Evolutionary conservation across 208 protist genomes (phyloP).

Genomic region (Acanthamoeba culbertsoni): DNA sequence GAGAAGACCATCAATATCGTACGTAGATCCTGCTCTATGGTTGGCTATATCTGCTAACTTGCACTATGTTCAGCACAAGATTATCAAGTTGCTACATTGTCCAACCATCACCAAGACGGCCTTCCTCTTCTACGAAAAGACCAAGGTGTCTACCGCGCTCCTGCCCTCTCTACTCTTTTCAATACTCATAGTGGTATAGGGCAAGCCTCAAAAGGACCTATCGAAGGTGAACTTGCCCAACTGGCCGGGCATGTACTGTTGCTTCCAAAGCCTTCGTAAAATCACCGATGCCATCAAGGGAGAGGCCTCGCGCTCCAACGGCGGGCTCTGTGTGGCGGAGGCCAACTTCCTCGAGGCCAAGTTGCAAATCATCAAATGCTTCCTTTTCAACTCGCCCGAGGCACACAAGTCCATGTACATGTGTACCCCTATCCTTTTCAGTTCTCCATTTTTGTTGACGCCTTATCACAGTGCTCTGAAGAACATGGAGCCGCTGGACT

Average conservation of each 20-base stretch:
- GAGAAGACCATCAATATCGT: background rate
- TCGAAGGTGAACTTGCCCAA: constrained; percentile 1
- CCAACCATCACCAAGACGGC: constrained; percentile 18
- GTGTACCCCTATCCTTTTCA: background rate
- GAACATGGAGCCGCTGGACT: background rate
- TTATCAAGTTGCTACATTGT: background rate
- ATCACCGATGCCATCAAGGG: background rate
- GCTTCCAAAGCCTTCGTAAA: constrained; percentile 41
- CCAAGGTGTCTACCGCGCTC: background rate
- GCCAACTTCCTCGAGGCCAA: background rate
- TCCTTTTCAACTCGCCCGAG: constrained; percentile 27
- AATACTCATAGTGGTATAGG: background rate
- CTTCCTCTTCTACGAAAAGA: background rate
- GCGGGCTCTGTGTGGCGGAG: background rate
- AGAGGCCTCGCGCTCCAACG: background rate
- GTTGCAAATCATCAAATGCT: constrained; percentile 35
- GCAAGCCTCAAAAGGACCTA: constrained; percentile 32
- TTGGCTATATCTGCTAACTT: too few species aligned
- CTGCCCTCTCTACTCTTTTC: background rate
- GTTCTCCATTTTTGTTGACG: background rate
- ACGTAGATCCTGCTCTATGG: background rate
- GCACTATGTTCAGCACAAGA: background rate
- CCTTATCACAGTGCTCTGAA: background rate
- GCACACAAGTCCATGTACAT: constrained; percentile 16
- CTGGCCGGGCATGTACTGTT: constrained; percentile 35